Base-by-base conservation (phyloP, 2,329 filamentous ascomycete genomes). In the Arthroderma sp. region DNA sequence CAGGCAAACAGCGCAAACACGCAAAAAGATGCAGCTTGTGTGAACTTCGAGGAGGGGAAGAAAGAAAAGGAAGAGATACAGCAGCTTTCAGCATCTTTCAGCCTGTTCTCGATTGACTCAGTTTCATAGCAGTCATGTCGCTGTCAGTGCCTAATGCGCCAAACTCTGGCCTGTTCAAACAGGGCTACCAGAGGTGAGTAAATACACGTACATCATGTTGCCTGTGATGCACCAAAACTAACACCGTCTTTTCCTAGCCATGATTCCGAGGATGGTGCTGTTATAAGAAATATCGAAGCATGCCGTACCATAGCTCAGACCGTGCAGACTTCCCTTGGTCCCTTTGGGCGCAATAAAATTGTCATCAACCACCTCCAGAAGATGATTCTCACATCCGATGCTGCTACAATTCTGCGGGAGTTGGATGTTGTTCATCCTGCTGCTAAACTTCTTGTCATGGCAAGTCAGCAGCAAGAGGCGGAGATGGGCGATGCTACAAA, bases 311-410 rank as follows among this genome's bases (percentile, higher is more conserved):
- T 98, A 67, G 81, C 91, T 48, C 85, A 84, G 58, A 98, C 91
- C 43, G 91, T 98, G 41, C 87, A 94, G 73, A 96, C 91, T 46
- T 96, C 91, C 38, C 77, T 98, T 32, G 93, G 91, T 43, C 91
- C 91, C 49, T 95, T 94, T 68, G 91, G 91, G 60, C 85, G 91
- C 68, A 98, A 98, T 75, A 98, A 98, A 74, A 88, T 98, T 62
- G 86, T 98, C 71, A 96, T 98, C 75, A 98, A 98, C 74, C 93
- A 98, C 71, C 76, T 98, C 51, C 86, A 94, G 68, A 98, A 98
- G 76, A 95, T 98, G 91, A 94, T 95, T 58, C 75, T 98, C 53
- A 98, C 93, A 56, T 96, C 88, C 49, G 91, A 98, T 63, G 91
- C 91, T 53, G 91, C 91, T 54, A 96, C 91, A 37, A 98, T 98